Base-by-base conservation (phyloP, 2,329 filamentous ascomycete species). In the Aspergillus pseudoviridinutans region DNA sequence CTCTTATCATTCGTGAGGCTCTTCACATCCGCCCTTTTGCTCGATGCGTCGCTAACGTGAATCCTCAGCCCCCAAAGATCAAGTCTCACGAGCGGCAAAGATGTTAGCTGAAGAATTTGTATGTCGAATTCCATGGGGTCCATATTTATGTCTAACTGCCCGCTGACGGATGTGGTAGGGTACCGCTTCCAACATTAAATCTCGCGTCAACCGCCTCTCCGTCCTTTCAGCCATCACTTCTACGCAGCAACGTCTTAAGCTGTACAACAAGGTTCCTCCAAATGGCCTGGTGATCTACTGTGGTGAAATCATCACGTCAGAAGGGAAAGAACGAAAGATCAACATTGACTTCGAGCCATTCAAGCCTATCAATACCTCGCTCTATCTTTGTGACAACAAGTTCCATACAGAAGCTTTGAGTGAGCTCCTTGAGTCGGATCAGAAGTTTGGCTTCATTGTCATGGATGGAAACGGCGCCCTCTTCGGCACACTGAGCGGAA, bases 31-130 rank as follows among this genome's bases (percentile, higher is more conserved):
- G 14, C 41, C 41, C 29, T 47, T 35, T 49, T 49, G 46, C 49
- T 46, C 29, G 51, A 46, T 10, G 5, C 5, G 35, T 53, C 8
- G 29, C 63, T 71, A 63, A 72, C 66, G 50, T 58, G 50, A 50
- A 35, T 42, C 47, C 65, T 59, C 71, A 95, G 91, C 94, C 60
- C 94, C 94, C 68, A 99, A 99, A 86, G 92, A 97, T 78, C 94
- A 99, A 80, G 86, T 99, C 64, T 97, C 94, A 49, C 89, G 92
- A 72, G 89, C 91, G 55, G 91, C 94, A 60, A 97, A 97, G 85
- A 99, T 99, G 94, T 89, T 99, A 88, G 95, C 95, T 82, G 94
- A 99, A 97, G 92, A 96, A 90, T 96, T 94, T 75, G 91, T 94
- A 84, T 66, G 89, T 80, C 44, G 22, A 41, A 20, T 17, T 14